These are phyloP conservation scores for Chrysosporium keratinophilum DNA, from an alignment of 2,329 filamentous ascomycete genomes.

Conservation along the genomic window DNA sequence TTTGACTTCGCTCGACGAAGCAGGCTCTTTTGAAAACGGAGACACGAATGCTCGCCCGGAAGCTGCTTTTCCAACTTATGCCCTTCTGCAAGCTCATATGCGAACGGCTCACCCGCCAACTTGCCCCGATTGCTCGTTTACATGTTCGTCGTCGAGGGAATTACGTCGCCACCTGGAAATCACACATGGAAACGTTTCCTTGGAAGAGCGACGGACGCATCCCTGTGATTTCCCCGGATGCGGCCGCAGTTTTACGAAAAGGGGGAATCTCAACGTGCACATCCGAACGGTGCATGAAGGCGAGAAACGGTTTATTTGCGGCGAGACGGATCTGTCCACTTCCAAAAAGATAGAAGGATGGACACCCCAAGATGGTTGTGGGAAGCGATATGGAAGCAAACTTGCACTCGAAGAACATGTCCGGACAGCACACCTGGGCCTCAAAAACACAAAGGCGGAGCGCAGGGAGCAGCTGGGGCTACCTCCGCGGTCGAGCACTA, in stretches of 20 bases:
- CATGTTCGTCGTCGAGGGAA: slow-evolving; percentile 55
- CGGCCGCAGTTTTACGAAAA: slow-evolving; percentile 66
- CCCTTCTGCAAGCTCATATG: slow-evolving; percentile 63
- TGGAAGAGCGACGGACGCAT: slow-evolving; percentile 56
- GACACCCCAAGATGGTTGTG: slow-evolving; percentile 59
- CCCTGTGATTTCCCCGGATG: slow-evolving; percentile 60
- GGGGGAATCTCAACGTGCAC: slow-evolving; percentile 73
- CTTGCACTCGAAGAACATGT: slow-evolving; percentile 73
- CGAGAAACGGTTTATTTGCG: slow-evolving; percentile 65
- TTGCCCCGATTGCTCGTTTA: slow-evolving; percentile 64
- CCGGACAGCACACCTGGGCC: slow-evolving; percentile 67
- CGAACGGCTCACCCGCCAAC: slow-evolving; percentile 58
- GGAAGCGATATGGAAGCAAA: slow-evolving; percentile 65
- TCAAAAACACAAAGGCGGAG: slow-evolving; percentile 36
- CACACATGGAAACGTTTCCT: slow-evolving; percentile 52
- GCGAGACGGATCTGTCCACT: slow-evolving; percentile 51
- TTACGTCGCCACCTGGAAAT: slow-evolving; percentile 70
- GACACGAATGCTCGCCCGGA: neutral
- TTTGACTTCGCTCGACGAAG: slow-evolving; percentile 31
- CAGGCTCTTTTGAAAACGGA: slow-evolving; percentile 20
- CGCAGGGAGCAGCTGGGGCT: slow-evolving; percentile 27
- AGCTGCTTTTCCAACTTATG: slow-evolving; percentile 59
- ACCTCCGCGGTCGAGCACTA: slow-evolving; percentile 1
- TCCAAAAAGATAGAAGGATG: slow-evolving; percentile 54
- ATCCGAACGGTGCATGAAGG: slow-evolving; percentile 67